Evolutionary conservation across 805 yeast species (phyloP), one percentile per base, ranked within the genome.

Genomic region (Lachancea fermentati): DNA sequence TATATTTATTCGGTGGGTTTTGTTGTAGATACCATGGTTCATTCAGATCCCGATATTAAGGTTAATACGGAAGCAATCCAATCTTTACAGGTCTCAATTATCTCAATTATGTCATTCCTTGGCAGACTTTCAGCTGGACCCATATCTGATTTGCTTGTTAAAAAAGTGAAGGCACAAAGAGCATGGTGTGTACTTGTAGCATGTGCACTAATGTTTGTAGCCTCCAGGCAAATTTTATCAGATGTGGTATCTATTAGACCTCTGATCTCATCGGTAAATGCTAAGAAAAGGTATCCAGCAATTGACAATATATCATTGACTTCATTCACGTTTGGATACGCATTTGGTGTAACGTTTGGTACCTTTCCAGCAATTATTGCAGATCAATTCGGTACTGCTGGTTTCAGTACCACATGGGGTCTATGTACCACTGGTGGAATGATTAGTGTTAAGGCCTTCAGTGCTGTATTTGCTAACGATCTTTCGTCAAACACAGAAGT

Each of bases 321-420:
- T 2, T 80, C 88, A 0, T 62, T 71, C 3, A 52, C 79, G 4
- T 68, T 76, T 39, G 93, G 93, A 0, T 65, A 69, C 24, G 72
- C 85, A 15, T 84, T 81, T 61, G 94, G 94, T 0, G 67, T 82
- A 19, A 60, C 76, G 3, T 82, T 79, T 62, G 91, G 91, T 0
- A 75, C 81, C 0, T 79, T 79, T 55, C 94, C 94, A 3, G 82
- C 89, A 1, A 70, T 81, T 2, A 69, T 82, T 19, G 88, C 88
- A 0, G 94, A 84, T 47, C 65, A 69, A 11, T 82, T 81, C 62
- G 89, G 89, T 2, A 72, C 85, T 0, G 68, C 63, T 5, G 72
- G 78, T 0, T 84, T 81, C 56, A 78, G 87, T 16, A 81, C 89
- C 0, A 70, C 81, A 1, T 84, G 93, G 91, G 87, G 91, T 0